These are phyloP conservation scores for Candida qinlingensis DNA, from an alignment of 805 yeast genomes.

Conservation along the genomic window DNA sequence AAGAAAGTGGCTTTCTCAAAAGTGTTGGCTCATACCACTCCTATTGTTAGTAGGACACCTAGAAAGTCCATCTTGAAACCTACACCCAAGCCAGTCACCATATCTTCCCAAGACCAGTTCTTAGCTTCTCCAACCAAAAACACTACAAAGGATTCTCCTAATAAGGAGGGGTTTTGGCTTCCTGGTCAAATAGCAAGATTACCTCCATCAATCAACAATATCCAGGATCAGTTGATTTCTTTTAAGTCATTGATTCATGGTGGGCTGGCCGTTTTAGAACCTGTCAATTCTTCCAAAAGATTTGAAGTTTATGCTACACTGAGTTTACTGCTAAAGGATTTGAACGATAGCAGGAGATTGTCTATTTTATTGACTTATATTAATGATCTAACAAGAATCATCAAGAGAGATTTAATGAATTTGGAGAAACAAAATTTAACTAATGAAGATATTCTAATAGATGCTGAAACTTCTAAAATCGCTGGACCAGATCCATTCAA, in stretches of 20 bases:
- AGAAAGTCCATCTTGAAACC: slow-evolving; percentile 20
- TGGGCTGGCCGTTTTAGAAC: slow-evolving; percentile 16
- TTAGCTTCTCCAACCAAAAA: not conserved
- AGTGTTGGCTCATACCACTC: slow-evolving; percentile 1
- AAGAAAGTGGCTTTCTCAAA: slow-evolving; percentile 19
- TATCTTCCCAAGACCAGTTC: slow-evolving; percentile 9
- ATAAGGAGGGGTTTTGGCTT: slow-evolving; percentile 19
- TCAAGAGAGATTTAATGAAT: slow-evolving; percentile 9
- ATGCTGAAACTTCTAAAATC: not conserved
- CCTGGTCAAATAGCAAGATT: slow-evolving; percentile 23
- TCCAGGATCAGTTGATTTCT: slow-evolving; percentile 7
- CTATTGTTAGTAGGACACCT: slow-evolving; percentile 13
- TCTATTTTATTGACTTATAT: slow-evolving; percentile 3
- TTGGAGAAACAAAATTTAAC: slow-evolving; percentile 5
- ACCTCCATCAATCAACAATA: not conserved
- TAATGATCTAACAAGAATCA: slow-evolving; percentile 5
- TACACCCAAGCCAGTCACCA: slow-evolving; percentile 1
- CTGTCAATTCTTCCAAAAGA: slow-evolving; percentile 11
- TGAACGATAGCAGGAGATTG: slow-evolving; percentile 12
- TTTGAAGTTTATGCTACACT: slow-evolving; percentile 25
- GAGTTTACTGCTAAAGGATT: slow-evolving; percentile 18
- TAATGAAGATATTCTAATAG: not conserved
- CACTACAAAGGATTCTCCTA: slow-evolving; percentile 1
- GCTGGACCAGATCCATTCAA: slow-evolving; percentile 17
- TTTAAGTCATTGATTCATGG: slow-evolving; percentile 19